Evolutionary conservation across 805 yeast species (phyloP), one percentile per base, ranked within the genome.

Genomic region (Candida verbasci): DNA sequence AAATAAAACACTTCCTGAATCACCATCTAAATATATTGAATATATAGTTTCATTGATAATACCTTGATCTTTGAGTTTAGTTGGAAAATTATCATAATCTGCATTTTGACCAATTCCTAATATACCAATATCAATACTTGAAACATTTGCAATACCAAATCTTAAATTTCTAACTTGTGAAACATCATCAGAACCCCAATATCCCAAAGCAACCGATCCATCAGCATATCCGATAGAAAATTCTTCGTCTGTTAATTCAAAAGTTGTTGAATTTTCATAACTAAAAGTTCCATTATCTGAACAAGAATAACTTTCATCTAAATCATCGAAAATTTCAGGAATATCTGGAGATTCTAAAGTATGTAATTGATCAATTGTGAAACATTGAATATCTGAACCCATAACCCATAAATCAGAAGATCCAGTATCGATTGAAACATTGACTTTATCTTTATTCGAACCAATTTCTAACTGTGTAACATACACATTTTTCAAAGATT

Each of bases 191-290:
- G 33, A 35, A 5, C 55, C 60, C 77, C 80, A 80, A 9, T 46
- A 42, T 9, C 85, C 86, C 9, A 51, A 45, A 9, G 78, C 79
- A 41, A 57, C 68, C 6, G 70, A 56, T 17, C 64, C 62, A 44
- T 76, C 82, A 11, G 70, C 70, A 49, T 77, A 78, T 31, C 51
- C 28, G 24, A 38, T 29, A 15, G 3, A 4, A 17, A 38, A 41
- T 3, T n/a, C 12, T 2, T 21, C 23, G 20, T 21, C 16, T 3
- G 26, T 10, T 21, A 9, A 37, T 1, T 43, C 17, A 44, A 55
- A 71, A 5, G 70, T 41, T 2, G 56, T 35, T 1, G 76, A 70
- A 3, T 38, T 28, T 3, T 45, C 39, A 1, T 47, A 31, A 37
- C 60, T 49, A 40, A 67, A 71, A 4, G 71, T 56, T 9, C 76